Base-by-base conservation (phyloP, 148 eudicot genomes). In the Limonium bicolor region DNA sequence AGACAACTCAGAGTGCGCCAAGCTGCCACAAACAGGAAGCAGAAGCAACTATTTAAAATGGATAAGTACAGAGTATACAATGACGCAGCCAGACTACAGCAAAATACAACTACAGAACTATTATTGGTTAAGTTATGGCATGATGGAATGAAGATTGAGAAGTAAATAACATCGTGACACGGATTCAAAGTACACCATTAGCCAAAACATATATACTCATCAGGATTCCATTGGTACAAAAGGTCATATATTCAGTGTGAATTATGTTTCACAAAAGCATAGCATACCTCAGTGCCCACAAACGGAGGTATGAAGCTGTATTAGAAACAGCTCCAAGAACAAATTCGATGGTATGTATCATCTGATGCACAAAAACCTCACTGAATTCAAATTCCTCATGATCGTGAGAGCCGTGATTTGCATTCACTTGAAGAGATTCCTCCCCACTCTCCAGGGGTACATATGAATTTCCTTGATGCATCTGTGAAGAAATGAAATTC, bases 271-370 rank as follows among this genome's bases (percentile, higher is more conserved):
- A 46, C 9, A 33, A 9, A 14, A 50, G 27, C n/a, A n/a, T n/a
- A n/a, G n/a, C 48, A 48, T 68, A 84, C 97, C 97, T 90, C 59
- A 90, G 71, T 23, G 96, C 96, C 96, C 96, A 87, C 41, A 87
- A 49, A 60, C 94, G 94, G 54, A 87, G 96, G 67, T 87, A 87
- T n/a, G 96, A 87, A 63, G 96, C 96, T 19, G 96, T 87, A 51
- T 87, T 87, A 32, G 96, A 90, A 50, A 90, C 95, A 46, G 97
- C 84, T 31, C 97, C 97, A 60, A 90, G 97, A 19, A 90, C 97
- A 46, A 90, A 90, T 37, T 84, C 97, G 38, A 90, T 90, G 9
- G 93, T 84, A 63, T 90, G 97, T 29, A 90, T 90, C 40, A 90
- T 69, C 61, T 90, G 93, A 70, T 90, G 97, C 40, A 90, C 93